phyloP scores from a whole-genome alignment of 2,329 filamentous ascomycete genomes.

The Xylaria sp. region DNA sequence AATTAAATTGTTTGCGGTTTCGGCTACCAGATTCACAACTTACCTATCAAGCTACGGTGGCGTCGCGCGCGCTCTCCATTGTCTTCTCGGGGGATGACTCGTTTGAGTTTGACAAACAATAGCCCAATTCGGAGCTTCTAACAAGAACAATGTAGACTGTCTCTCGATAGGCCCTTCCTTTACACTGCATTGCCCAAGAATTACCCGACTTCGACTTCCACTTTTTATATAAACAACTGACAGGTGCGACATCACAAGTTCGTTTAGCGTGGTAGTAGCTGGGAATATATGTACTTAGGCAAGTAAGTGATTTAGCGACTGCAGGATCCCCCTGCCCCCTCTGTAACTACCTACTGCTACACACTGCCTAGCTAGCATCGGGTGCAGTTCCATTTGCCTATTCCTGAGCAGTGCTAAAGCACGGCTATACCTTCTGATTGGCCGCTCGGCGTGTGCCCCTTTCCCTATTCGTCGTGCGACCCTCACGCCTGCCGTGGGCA shows the following conservation, averaged over 20 bases:
- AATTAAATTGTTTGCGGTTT: not conserved
- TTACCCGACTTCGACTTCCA: not conserved
- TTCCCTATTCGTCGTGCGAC: slow-evolving; percentile 30
- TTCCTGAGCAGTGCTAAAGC: slow-evolving; percentile 3
- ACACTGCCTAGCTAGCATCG: not conserved
- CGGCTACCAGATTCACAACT: not conserved
- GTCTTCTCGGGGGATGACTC: not conserved
- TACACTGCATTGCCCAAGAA: not conserved
- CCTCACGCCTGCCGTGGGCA: slow-evolving; percentile 45
- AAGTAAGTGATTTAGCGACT: not conserved
- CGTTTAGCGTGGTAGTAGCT: not conserved
- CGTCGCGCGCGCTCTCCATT: slow-evolving; percentile 1
- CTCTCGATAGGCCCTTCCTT: not conserved
- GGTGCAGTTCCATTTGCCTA: slow-evolving; percentile 20
- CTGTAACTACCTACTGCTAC: not conserved
- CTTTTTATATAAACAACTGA: not conserved
- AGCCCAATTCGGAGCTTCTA: not conserved
- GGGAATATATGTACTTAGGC: no score
- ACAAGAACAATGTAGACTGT: not conserved
- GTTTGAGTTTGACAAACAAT: not conserved
- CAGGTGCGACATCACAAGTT: slow-evolving; percentile 5
- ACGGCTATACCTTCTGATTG: slow-evolving; percentile 39
- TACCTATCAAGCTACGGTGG: no score
- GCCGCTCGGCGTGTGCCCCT: slow-evolving; percentile 37
- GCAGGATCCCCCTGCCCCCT: not conserved